Conservation (phyloP, 768 basidiomycete genomes). For the Lentinula detonsa region DNA sequence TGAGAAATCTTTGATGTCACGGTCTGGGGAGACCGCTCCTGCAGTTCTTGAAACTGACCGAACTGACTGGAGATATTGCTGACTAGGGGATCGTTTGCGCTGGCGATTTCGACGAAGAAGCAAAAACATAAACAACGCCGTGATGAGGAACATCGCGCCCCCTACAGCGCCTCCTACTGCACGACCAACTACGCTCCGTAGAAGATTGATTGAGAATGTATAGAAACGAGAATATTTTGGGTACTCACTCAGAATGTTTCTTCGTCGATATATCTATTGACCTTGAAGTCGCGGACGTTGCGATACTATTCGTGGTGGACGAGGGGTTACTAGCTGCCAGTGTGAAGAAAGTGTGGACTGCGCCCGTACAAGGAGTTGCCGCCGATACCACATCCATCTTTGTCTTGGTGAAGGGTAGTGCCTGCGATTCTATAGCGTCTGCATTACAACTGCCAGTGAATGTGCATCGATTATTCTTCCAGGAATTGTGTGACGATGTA, state of each 20-base stretch:
- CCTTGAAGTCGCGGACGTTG: background rate
- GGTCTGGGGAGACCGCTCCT: background rate
- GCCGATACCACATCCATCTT: background rate
- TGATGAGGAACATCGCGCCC: background rate
- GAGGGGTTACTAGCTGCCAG: background rate
- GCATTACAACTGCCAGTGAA: background rate
- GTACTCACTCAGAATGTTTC: background rate
- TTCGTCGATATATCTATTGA: background rate
- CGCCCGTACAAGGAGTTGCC: background rate
- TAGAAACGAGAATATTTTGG: background rate
- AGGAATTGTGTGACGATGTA: background rate
- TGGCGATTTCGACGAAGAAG: background rate
- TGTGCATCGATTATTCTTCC: background rate
- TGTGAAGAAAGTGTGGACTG: background rate
- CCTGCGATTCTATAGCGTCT: no score
- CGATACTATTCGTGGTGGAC: background rate
- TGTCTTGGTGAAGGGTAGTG: no score
- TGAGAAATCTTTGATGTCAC: background rate
- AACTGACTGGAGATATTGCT: background rate
- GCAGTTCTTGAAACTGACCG: background rate
- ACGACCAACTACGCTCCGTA: background rate
- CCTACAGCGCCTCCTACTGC: slow-evolving; percentile 1
- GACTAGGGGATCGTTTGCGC: background rate
- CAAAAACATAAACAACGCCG: background rate
- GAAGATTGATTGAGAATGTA: background rate